These are phyloP conservation scores for Fomitiporia mediterranea DNA, from an alignment of 1,284 basidiomycete genomes.

Conservation along the genomic window DNA sequence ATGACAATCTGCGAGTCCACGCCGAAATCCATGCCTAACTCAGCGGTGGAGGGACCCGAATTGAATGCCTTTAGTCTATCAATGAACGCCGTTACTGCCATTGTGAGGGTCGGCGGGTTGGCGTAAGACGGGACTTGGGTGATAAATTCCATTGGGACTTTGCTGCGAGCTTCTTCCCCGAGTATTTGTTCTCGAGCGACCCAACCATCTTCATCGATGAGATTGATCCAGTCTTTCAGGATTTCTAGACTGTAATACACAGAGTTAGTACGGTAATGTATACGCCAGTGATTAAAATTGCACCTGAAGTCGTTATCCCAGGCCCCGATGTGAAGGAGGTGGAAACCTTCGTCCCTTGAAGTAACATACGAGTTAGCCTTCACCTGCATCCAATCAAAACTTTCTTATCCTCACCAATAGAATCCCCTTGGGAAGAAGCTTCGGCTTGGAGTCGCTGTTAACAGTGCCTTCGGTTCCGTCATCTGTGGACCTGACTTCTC, in stretches of 20 bases:
- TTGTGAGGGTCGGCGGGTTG: slow-evolving; percentile 89
- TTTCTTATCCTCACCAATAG: slow-evolving; percentile 64
- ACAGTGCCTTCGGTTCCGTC: slow-evolving; percentile 70
- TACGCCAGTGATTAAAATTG: background rate
- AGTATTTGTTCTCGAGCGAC: slow-evolving; percentile 93
- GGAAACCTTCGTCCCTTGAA: slow-evolving; percentile 91
- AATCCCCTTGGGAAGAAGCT: slow-evolving; percentile 96
- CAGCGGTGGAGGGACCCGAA: slow-evolving; percentile 45
- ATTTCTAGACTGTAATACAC: slow-evolving; percentile 66
- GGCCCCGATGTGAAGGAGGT: slow-evolving; percentile 82
- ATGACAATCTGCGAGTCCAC: slow-evolving; percentile 46
- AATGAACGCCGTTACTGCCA: slow-evolving; percentile 88
- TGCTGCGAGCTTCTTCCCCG: slow-evolving; percentile 91
- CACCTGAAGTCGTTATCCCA: slow-evolving; percentile 91
- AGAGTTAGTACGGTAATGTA: background rate
- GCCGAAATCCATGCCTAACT: slow-evolving; percentile 55
- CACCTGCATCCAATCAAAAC: background rate
- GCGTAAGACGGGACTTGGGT: slow-evolving; percentile 91
- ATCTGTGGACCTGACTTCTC: slow-evolving; percentile 53
- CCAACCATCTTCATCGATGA: slow-evolving; percentile 94
- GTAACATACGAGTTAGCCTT: background rate
- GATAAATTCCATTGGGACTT: slow-evolving; percentile 85
- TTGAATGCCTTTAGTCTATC: slow-evolving; percentile 54
- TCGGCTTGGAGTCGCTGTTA: slow-evolving; percentile 90
- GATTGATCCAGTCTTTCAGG: slow-evolving; percentile 80